phyloP scores from a whole-genome alignment of 73 alveolate genomes.

The Tetrahymena elliotti region DNA sequence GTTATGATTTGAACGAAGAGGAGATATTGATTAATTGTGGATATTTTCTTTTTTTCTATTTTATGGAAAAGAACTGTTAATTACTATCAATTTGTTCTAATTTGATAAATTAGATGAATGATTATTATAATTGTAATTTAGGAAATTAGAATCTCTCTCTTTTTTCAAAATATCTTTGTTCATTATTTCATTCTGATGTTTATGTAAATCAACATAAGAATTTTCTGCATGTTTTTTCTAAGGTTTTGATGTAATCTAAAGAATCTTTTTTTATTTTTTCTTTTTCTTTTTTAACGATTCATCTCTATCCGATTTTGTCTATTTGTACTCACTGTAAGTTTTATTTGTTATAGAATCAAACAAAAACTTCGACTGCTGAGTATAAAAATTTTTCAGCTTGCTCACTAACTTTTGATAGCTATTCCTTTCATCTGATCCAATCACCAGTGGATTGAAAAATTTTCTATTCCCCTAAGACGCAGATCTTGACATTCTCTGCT shows the following conservation, averaged over 20 bases:
- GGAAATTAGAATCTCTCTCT: neutral
- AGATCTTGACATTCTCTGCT: neutral
- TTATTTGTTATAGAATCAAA: neutral
- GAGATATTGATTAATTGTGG: neutral
- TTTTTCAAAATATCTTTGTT: neutral
- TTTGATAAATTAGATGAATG: neutral
- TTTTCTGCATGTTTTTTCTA: neutral
- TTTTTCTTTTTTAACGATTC: neutral
- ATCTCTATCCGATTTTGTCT: neutral
- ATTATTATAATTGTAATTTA: neutral
- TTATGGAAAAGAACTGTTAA: neutral
- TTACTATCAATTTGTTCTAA: neutral
- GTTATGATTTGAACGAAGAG: no score
- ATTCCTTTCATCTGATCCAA: neutral
- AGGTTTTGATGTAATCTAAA: neutral
- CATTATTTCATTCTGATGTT: neutral
- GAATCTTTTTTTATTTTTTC: neutral
- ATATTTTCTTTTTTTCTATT: no score
- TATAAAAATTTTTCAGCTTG: neutral
- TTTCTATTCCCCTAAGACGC: neutral
- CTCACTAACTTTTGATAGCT: neutral
- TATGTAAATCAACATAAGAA: neutral
- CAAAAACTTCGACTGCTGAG: neutral
- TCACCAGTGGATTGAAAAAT: neutral
- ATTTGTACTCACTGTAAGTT: neutral